phyloP scores from a whole-genome alignment of 306 rosid genomes.

The Lathyrus tuberosus region DNA sequence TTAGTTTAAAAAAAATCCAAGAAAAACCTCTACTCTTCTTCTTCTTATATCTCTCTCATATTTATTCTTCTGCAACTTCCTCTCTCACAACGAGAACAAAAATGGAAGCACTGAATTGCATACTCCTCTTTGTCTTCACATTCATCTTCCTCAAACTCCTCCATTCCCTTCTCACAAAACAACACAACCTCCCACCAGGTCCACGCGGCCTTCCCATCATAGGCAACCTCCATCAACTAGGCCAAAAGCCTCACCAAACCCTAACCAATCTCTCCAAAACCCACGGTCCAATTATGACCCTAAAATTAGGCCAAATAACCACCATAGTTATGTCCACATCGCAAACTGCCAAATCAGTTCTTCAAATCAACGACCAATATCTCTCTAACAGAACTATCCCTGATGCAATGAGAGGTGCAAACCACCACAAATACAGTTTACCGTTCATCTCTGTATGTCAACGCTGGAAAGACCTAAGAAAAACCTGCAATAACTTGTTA shows the following conservation, averaged over 20 bases:
- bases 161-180: background rate
- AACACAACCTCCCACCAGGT: constrained; percentile 58
- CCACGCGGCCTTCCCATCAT: constrained; percentile 49
- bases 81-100: background rate
- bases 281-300: constrained; percentile 58
- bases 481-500: constrained; percentile 36
- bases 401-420: constrained; percentile 21
- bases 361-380: constrained; percentile 52
- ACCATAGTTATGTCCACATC: constrained; percentile 53
- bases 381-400: constrained; percentile 49
- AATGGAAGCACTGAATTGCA: constrained; percentile 26
- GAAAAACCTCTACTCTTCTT: too few relatives aligned
- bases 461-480: constrained; percentile 52
- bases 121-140: constrained; percentile 12
- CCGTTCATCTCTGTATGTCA: constrained; percentile 44
- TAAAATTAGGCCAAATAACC: constrained; percentile 56
- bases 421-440: constrained; percentile 40
- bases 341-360: constrained; percentile 44
- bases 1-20: too few relatives aligned
- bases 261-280: constrained; percentile 42
- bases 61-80: too few relatives aligned
- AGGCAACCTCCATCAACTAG: constrained; percentile 62
- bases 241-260: constrained; percentile 59
- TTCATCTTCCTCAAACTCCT: constrained; percentile 23
- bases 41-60: too few relatives aligned